These are phyloP conservation scores for Quercus suber DNA, from an alignment of 306 rosid species.

Conservation along the genomic window DNA sequence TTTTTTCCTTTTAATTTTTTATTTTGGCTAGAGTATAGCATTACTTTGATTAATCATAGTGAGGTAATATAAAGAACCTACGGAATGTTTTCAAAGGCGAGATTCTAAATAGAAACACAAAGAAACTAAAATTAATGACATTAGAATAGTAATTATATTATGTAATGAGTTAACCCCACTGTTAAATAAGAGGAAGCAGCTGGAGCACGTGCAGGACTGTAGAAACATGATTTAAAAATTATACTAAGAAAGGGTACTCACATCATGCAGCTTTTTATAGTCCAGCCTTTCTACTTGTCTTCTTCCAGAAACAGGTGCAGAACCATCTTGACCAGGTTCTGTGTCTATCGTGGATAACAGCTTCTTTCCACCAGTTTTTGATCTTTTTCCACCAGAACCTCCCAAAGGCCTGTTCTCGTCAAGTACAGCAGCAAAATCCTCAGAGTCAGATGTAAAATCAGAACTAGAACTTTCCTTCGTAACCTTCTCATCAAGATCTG, in stretches of 20 bases:
- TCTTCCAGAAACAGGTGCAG: conserved; percentile 46
- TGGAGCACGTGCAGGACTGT: conserved; percentile 10
- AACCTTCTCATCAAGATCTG: conserved; percentile 32
- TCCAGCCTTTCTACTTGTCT: conserved; percentile 79
- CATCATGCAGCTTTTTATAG: conserved; percentile 94
- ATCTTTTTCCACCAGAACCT: conserved; percentile 38
- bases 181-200: conserved; percentile 18
- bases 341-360: conserved; percentile 49
- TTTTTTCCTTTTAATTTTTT: too few relatives aligned
- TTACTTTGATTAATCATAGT: neutral
- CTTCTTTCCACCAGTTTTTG: conserved; percentile 38
- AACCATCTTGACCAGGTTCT: conserved; percentile 49
- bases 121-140: neutral
- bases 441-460: conserved; percentile 91
- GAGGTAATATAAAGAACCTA: neutral
- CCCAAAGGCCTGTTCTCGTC: conserved; percentile 31
- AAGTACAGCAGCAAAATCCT: conserved; percentile 74
- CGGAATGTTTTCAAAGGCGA: neutral
- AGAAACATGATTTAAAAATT: conserved; percentile 9
- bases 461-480: conserved; percentile 72
- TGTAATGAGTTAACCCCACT: neutral
- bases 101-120: neutral
- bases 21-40: too few relatives aligned
- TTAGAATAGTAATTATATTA: neutral
- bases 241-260: conserved; percentile 51